Base-by-base conservation (phyloP, 345 rosid genomes). In the Citrus mangshanensis region DNA sequence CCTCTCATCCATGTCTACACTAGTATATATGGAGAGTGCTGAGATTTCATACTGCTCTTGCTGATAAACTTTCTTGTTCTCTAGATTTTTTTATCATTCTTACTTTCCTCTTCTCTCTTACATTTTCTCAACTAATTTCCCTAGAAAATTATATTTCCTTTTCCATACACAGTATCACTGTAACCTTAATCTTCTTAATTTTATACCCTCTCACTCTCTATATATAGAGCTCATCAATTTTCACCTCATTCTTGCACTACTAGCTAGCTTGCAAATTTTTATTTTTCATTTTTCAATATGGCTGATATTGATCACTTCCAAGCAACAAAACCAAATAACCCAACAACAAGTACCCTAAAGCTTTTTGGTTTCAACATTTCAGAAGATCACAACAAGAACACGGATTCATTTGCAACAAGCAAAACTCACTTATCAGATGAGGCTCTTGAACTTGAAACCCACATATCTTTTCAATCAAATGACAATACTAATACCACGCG, bases 311-410 rank as follows among this genome's bases (percentile, higher is more conserved):
- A 83, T 60, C 14, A 67, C 3, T n/a, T 7, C n/a, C 68, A 55
- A 27, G 76, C 63, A 10, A 30, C 68, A 46, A 70, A 80, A 75
- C n/a, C 80, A 72, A 75, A 77, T 79, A 82, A 63, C 51, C 77
- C 72, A 60, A 67, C 88, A 10, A 77, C 86, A 10, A 77, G 82
- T 18, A 28, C 40, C n/a, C 77, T 91, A 46, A 90, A 91, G 86
- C 91, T 93, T 27, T 91, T 90, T 22, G 91, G 95, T 28, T 87
- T 91, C 85, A 83, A 89, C 83, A 87, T 93, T 58, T 83, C 85
- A 9, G 86, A 89, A 54, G 67, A 46, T 54, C 58, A 80, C 21
- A 73, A 75, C 82, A 19, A 38, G 79, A 10, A 69, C 42, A 38
- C 46, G 14, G 60, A 51, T 68, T 70, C 66, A n/a, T 56, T 70